Percentiles rank a stretch among this genome's conserved stretches.
Conservation (phyloP, 345 rosid genomes). For the Dipteronia sinensis region DNA sequence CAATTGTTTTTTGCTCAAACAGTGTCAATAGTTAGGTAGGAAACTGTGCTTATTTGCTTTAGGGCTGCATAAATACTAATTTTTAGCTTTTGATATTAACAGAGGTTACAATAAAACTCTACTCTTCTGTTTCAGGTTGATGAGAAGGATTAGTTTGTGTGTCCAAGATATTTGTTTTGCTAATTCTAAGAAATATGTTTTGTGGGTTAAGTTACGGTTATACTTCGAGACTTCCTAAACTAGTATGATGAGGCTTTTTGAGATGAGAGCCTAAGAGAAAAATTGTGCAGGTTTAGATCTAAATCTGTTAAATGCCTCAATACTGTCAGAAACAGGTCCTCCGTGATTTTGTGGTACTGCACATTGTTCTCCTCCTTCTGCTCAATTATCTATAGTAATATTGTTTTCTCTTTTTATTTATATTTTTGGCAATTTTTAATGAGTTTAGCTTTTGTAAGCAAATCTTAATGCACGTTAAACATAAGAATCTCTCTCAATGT, state of each 20-base stretch:
- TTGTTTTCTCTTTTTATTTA: neutral
- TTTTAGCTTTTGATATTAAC: neutral
- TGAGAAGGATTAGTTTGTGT: neutral
- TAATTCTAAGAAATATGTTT: neutral
- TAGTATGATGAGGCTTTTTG: neutral
- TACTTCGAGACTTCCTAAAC: neutral
- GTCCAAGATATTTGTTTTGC: neutral
- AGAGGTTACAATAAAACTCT: neutral
- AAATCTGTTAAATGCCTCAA: conserved; percentile 65
- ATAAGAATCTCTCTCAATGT: neutral
- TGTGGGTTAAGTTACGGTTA: neutral
- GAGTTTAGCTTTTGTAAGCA: conserved; percentile 1
- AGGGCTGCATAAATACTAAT: neutral
- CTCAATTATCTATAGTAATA: neutral
- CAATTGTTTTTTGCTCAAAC: neutral
- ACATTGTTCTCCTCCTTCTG: neutral
- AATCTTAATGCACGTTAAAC: neutral
- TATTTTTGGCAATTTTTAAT: neutral
- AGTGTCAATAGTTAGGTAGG: neutral
- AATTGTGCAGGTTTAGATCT: neutral
- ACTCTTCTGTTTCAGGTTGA: neutral
- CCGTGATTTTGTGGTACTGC: conserved; percentile 91
- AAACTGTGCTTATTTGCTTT: neutral
- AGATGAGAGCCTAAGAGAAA: neutral
- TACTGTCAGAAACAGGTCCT: conserved; percentile 90